Base-by-base conservation (phyloP, 2,329 filamentous ascomycete genomes). In the Calonectria multiphialidica region DNA sequence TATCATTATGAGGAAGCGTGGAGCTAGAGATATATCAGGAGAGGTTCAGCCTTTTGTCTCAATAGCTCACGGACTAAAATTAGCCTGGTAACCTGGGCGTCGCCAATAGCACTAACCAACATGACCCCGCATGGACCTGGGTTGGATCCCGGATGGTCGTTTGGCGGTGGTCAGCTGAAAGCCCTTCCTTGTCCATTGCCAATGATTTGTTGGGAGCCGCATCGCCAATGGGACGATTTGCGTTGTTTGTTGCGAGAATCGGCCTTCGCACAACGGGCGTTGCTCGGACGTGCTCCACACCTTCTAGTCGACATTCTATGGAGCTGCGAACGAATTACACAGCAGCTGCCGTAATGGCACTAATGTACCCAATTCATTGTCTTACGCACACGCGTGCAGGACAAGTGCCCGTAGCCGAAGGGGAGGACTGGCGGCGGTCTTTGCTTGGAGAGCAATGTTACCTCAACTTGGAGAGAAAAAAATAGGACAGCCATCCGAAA, bases 41-140 rank as follows among this genome's bases (percentile, higher is more conserved):
- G 59, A 35, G 50, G 50, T 63, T 57, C 75, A 66, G 74, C 55
- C 73, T 59, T 70, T 65, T 70, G 66, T 78, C 61, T 75, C 68
- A 71, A 69, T 62, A 47, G 66, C 64, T 66, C 50, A 66, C n/a
- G 49, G 25, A 72, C 77, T 77, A 74, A 77, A 78, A 78, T 77
- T 74, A 76, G 74, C 63, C 30, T 63, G 45, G 35, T 21, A 35
- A 49, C 30, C 40, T 47, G 67, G 71, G 55, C 71, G 66, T 65
- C 40, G 50, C 66, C 45, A 70, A 66, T 63, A 64, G 45, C 63
- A 57, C 53, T 64, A 62, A 62, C 55, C 18, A 47, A 21, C 57
- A 73, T 65, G 71, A 75, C 75, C 75, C 72, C 74, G 72, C 70
- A 61, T 70, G 53, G 64, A 47, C 49, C 59, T 55, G 42, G 70